Evolutionary conservation across 1,139 yeast species (phyloP), one percentile per base, ranked within the genome.

Genomic region (Debaryomyces nepalensis): DNA sequence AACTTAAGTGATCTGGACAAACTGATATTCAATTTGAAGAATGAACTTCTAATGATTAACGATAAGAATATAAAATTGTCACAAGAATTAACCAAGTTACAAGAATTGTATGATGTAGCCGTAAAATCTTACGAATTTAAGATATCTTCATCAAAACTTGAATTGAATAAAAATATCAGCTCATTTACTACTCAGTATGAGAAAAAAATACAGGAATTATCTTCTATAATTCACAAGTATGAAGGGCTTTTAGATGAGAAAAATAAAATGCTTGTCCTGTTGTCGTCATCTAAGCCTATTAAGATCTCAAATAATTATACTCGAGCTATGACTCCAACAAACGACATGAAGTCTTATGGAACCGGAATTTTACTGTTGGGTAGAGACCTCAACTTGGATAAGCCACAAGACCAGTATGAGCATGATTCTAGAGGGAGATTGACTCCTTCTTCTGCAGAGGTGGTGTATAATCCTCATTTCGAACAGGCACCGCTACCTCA

Each of bases 281-380:
- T 73, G 20, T 62, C 73, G 2, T 59, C 73, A 0, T 64, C 79
- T 2, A 65, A 61, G 43, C 79, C 80, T 0, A 73, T 75, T 15
- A 62, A 68, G 6, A 75, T 75, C 15, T 75, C 78, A 1, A 48
- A 45, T 18, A 18, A 16, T n/a, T 33, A 23, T 16, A 33, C 23
- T 11, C 19, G 20, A 9, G 21, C 15, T 26, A 14, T 18, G 20
- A 24, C 27, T 9, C 6, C 27, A 24, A 9, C 10, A 15, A 27
- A 16, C 18, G 32, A 29, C 2, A 5, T 15, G 18, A 15, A 10
- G 14, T 5, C 18, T 7, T 31, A 19, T 16, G 24, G 20, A 7
- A 9, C 16, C 8, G 21, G 30, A 3, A 11, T 34, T 11, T 15
- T 30, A 6, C 30, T 15, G 14, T 4, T 15, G n/a, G 16, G 16